A percentile compares a stretch with the other conserved stretches of the same genome.
Evolutionary conservation across 2,329 filamentous ascomycete genomes (phyloP).

Genomic region (Didymella exigua): DNA sequence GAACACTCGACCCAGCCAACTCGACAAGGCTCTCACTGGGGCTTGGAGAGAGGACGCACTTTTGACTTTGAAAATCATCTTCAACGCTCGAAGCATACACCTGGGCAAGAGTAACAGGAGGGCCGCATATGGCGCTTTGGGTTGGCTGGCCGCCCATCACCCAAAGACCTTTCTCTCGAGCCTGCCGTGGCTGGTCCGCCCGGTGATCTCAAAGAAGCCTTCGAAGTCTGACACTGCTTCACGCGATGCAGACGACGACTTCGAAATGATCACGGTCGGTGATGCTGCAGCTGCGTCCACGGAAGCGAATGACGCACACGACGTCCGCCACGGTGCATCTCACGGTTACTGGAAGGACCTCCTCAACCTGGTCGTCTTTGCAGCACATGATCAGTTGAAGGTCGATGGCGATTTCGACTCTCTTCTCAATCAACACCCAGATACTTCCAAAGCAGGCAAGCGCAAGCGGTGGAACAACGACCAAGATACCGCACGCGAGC

Average conservation of each 20-base stretch:
- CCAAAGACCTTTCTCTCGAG: not conserved
- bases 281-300: not conserved
- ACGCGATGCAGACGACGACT: not conserved
- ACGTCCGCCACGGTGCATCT: not conserved
- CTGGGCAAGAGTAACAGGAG: slow-evolving; percentile 60
- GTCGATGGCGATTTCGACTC: not conserved
- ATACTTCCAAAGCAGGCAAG: not conserved
- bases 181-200: not conserved
- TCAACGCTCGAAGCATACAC: slow-evolving; percentile 66
- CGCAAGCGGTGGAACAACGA: not conserved
- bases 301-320: not conserved
- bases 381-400: not conserved
- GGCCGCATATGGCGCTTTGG: not conserved
- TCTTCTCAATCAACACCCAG: not conserved
- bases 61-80: slow-evolving; percentile 63
- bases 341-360: slow-evolving; percentile 3
- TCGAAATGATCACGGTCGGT: not conserved
- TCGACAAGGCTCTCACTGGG: slow-evolving; percentile 46
- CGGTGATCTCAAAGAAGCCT: not conserved
- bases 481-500: not conserved
- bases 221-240: not conserved
- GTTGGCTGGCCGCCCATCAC: not conserved
- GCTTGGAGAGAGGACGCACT: slow-evolving; percentile 59
- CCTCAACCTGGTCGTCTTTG: slow-evolving; percentile 2
- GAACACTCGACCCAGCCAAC: not conserved